Evolutionary conservation across 2,329 filamentous ascomycete genomes (phyloP).

Genomic region (Arthrobotrys conoides): DNA sequence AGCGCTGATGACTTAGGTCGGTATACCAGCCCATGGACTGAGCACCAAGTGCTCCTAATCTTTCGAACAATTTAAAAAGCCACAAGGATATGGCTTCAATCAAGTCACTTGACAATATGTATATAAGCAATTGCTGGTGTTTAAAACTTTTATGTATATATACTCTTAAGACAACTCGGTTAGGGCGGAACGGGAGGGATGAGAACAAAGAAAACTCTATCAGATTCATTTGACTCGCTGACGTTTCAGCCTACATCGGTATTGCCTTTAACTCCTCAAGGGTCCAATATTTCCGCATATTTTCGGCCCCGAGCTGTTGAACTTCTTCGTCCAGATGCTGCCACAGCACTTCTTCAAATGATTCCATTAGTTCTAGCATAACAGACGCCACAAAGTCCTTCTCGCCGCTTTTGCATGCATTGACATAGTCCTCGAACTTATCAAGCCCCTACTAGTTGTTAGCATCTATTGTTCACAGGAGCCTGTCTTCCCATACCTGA

Average conservation of each 20-base stretch:
- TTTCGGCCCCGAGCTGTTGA: constrained; percentile 81
- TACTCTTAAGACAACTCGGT: not conserved
- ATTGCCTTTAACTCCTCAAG: constrained; percentile 72
- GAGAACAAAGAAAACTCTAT: not conserved
- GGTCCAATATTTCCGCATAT: constrained; percentile 88
- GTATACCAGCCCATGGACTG: not conserved
- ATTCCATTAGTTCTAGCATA: constrained; percentile 80
- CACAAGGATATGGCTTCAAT: not conserved
- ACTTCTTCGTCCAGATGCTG: constrained; percentile 89
- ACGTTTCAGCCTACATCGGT: constrained; percentile 38
- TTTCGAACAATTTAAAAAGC: not conserved
- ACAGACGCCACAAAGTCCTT: constrained; percentile 71
- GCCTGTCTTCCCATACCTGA: constrained; percentile 67
- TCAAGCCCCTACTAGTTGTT: constrained; percentile 72
- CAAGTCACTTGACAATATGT: constrained; percentile 36
- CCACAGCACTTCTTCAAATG: constrained; percentile 84
- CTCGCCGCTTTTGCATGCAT: constrained; percentile 75
- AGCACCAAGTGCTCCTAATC: not conserved
- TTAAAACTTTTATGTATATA: constrained; percentile 40
- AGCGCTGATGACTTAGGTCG: not conserved
- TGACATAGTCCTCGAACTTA: constrained; percentile 76
- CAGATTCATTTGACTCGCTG: not conserved
- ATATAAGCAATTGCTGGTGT: constrained; percentile 40
- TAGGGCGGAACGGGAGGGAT: not conserved
- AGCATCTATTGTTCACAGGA: not conserved